A percentile compares a stretch with the other conserved stretches of the same genome.
Conservation (phyloP, 148 eudicot genomes). For the Tetragonia tetragonoides region DNA sequence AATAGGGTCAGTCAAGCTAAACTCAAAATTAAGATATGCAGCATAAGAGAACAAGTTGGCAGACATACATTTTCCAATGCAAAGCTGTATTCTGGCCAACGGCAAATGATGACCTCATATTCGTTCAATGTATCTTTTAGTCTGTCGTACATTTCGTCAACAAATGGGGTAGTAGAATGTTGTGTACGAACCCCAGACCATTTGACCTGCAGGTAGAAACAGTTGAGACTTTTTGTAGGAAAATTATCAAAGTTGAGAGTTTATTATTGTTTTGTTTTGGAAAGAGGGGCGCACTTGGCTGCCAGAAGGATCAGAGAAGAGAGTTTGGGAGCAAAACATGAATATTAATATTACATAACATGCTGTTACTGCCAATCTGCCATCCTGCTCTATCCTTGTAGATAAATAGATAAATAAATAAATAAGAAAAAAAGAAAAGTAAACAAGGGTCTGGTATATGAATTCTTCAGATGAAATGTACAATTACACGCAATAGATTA, state of each 20-base stretch:
- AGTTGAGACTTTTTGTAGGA: background rate
- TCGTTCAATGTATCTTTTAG: constrained; percentile 66
- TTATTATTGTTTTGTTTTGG: background rate
- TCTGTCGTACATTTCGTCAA: constrained; percentile 81
- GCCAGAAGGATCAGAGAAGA: background rate
- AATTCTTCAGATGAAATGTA: background rate
- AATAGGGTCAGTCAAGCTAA: background rate
- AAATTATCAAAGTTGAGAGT: background rate
- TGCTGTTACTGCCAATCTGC: background rate
- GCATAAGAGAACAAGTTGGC: background rate
- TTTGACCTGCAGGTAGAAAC: constrained; percentile 52
- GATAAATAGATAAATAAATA: no score
- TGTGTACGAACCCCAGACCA: constrained; percentile 86
- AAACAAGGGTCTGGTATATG: background rate
- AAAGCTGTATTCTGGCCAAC: constrained; percentile 94
- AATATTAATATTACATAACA: background rate
- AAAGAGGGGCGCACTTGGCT: background rate
- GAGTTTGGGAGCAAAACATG: constrained; percentile 4
- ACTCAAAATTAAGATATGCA: no score
- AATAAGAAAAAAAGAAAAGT: background rate
- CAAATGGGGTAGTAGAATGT: constrained; percentile 80
- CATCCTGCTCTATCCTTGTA: no score
- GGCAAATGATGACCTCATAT: constrained; percentile 81
- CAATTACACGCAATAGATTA: background rate
- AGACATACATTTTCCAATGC: constrained; percentile 72